phyloP scores from a whole-genome alignment of 2,329 filamentous ascomycete genomes.

The Trichophyton verrucosum region DNA sequence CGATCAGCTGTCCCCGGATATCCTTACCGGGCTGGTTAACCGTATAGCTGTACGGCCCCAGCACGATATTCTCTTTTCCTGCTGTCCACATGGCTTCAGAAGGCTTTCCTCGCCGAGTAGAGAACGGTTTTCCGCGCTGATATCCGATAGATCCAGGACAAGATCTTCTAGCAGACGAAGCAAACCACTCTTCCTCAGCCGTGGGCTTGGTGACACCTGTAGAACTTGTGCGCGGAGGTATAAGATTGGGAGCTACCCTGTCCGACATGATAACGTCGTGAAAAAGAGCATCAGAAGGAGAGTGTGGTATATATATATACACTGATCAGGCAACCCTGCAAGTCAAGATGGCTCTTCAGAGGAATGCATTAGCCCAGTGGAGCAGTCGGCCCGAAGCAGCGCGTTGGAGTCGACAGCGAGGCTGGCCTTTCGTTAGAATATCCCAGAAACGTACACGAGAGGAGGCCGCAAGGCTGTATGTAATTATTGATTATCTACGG shows the following conservation, averaged over 20 bases:
- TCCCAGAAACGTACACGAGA: neutral
- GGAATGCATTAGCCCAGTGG: neutral
- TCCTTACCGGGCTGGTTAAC: slow-evolving; percentile 55
- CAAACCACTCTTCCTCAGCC: slow-evolving; percentile 51
- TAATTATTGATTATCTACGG: neutral
- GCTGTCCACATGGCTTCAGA: slow-evolving; percentile 43
- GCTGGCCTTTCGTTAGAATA: neutral
- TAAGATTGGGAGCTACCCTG: slow-evolving; percentile 40
- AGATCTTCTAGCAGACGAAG: slow-evolving; percentile 26
- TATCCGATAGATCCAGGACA: slow-evolving; percentile 5
- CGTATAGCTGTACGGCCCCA: slow-evolving; percentile 71
- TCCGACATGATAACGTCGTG: neutral
- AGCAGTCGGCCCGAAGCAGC: neutral
- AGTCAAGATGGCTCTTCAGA: neutral
- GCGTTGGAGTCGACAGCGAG: neutral
- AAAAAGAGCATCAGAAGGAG: neutral
- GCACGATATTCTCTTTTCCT: slow-evolving; percentile 64
- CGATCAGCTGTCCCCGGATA: slow-evolving; percentile 24
- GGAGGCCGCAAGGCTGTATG: neutral
- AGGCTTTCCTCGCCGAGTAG: neutral
- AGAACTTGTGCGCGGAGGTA: slow-evolving; percentile 62
- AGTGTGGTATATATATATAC: neutral
- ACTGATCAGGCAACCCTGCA: neutral
- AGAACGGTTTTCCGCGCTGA: neutral
- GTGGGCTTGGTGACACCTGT: slow-evolving; percentile 44